These are phyloP conservation scores for Peronospora farinosa DNA, from an alignment of 352 stramenopile genomes.

Conservation along the genomic window DNA sequence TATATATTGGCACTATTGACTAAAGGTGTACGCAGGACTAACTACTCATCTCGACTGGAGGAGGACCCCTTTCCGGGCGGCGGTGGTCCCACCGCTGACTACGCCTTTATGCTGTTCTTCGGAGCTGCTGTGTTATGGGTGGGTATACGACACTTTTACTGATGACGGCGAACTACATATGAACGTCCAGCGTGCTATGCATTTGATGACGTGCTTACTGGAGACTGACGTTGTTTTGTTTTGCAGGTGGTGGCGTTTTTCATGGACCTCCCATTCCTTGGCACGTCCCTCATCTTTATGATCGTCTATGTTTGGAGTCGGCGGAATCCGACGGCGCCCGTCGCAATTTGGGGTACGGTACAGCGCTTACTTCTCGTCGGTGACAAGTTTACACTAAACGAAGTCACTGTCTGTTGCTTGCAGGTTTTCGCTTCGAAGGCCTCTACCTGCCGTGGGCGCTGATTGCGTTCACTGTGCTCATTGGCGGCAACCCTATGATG, in stretches of 20 bases:
- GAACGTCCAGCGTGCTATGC: background rate
- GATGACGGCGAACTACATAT: background rate
- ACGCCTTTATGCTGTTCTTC: conserved; percentile 87
- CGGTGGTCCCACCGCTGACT: conserved; percentile 77
- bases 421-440: conserved; percentile 83
- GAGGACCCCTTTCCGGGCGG: conserved; percentile 80
- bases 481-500: conserved; percentile 82
- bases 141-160: conserved; percentile 3
- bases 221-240: conserved; percentile 7
- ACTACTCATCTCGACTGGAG: conserved; percentile 81
- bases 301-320: conserved; percentile 90
- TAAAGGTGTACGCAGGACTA: conserved; percentile 38
- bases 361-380: background rate
- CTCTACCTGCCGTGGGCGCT: conserved; percentile 86
- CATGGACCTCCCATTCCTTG: conserved; percentile 79
- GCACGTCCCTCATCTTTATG: conserved; percentile 85
- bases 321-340: conserved; percentile 70
- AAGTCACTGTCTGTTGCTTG: background rate
- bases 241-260: conserved; percentile 73
- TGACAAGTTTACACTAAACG: background rate
- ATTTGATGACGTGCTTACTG: background rate
- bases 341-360: conserved; percentile 72
- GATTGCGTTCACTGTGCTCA: conserved; percentile 85
- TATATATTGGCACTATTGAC: conserved; percentile 1
- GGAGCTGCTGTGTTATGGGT: conserved; percentile 73